Conservation (phyloP, 1,139 yeast species). For the Hyphopichia buzzinii region DNA sequence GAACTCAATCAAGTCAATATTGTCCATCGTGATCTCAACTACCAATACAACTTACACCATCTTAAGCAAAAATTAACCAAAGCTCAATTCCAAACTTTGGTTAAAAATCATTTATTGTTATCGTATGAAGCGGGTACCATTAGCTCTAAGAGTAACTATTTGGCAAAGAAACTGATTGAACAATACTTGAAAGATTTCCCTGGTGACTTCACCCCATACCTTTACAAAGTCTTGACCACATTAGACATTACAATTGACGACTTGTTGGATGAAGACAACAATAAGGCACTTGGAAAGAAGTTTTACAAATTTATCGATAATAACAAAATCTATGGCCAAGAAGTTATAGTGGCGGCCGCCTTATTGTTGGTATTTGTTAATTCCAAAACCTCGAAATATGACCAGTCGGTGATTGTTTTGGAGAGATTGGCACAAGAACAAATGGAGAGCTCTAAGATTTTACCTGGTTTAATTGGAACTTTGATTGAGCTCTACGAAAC, state of each 20-base stretch:
- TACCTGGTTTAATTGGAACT: conserved; percentile 46
- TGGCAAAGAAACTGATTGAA: conserved; percentile 17
- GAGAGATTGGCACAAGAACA: conserved; percentile 29
- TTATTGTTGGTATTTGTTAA: conserved; percentile 49
- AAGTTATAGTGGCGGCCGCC: conserved; percentile 31
- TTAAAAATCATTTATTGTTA: conserved; percentile 45
- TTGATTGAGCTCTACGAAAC: conserved; percentile 48
- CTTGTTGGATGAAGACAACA: conserved; percentile 16
- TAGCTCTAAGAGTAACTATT: conserved; percentile 22
- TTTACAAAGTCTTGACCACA: conserved; percentile 29
- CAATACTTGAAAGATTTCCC: conserved; percentile 22
- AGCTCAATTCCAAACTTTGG: conserved; percentile 39
- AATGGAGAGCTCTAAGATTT: conserved; percentile 12
- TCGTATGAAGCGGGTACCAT: conserved; percentile 39
- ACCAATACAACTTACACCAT: conserved; percentile 35
- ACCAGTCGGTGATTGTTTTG: conserved; percentile 45
- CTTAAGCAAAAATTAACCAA: conserved; percentile 41
- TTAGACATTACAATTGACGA: conserved; percentile 30
- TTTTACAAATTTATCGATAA: conserved; percentile 23
- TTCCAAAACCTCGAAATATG: conserved; percentile 34
- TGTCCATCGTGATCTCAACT: conserved; percentile 43
- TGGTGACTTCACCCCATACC: conserved; percentile 33
- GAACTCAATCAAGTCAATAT: conserved; percentile 29
- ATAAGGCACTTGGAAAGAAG: conserved; percentile 20
- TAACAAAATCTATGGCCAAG: conserved; percentile 5